These are phyloP conservation scores for Trichoderma endophyticum DNA, from an alignment of 2,329 filamentous ascomycete species.

Conservation along the genomic window DNA sequence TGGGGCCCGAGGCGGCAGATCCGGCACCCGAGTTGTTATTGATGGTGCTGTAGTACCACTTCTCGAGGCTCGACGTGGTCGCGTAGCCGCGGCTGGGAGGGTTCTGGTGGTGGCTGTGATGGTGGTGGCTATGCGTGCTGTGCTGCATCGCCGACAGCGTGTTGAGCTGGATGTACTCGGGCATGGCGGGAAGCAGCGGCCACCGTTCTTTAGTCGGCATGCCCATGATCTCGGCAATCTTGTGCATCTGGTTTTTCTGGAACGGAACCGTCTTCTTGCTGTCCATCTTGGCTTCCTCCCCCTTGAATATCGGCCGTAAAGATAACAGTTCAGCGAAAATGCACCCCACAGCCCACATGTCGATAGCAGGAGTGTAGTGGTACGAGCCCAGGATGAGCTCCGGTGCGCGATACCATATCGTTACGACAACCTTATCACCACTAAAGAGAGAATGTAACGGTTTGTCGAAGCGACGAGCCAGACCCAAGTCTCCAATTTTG, in stretches of 20 bases:
- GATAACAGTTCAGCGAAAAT: conserved; percentile 95
- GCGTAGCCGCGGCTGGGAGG: conserved; percentile 29
- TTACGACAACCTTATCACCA: conserved; percentile 97
- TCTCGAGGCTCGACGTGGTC: conserved; percentile 61
- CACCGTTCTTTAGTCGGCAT: conserved; percentile 84
- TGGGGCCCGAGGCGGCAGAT: conserved; percentile 11
- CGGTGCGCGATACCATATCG: conserved; percentile 97
- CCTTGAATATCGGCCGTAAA: conserved; percentile 93
- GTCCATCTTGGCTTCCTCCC: conserved; percentile 98
- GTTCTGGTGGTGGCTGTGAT: conserved; percentile 48
- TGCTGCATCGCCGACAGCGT: conserved; percentile 50
- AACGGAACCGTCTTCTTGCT: conserved; percentile 97
- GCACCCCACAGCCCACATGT: conserved; percentile 96
- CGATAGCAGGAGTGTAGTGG: conserved; percentile 97
- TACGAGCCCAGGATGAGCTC: conserved; percentile 86
- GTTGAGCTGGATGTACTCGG: conserved; percentile 73
- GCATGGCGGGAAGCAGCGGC: conserved; percentile 81
- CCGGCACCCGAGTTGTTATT: conserved; percentile 47
- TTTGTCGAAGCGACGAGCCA: conserved; percentile 91
- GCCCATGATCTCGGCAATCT: conserved; percentile 95
- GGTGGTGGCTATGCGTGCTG: conserved; percentile 38
- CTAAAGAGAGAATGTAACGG: conserved; percentile 87
- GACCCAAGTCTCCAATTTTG: conserved; percentile 89
- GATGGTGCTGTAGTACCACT: conserved; percentile 73
- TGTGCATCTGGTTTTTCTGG: conserved; percentile 97